These are phyloP conservation scores for Boletus reticulatus DNA, from an alignment of 768 basidiomycete species.

Conservation along the genomic window DNA sequence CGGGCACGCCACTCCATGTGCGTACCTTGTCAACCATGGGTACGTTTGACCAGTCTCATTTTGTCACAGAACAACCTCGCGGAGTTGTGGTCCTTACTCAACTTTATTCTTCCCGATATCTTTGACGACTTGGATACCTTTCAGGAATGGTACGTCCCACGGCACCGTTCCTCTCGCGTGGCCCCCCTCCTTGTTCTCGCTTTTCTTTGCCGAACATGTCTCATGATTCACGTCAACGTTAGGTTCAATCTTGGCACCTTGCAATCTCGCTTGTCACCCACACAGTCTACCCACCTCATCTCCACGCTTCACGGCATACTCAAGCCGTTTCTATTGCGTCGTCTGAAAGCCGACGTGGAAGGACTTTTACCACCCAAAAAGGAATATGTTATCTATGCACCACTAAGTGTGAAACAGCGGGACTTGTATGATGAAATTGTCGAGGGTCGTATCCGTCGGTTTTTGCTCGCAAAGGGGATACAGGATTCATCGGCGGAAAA, in stretches of 20 bases:
- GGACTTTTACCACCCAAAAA: conserved; percentile 83
- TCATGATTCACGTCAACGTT: conserved; percentile 3
- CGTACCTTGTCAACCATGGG: conserved; percentile 21
- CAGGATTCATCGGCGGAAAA: conserved; percentile 19
- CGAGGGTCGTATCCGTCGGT: conserved; percentile 64
- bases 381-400: conserved; percentile 92
- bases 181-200: background rate
- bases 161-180: background rate
- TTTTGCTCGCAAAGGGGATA: conserved; percentile 43
- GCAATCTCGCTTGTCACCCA: conserved; percentile 51
- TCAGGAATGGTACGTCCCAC: conserved; percentile 70
- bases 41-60: background rate
- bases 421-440: conserved; percentile 82
- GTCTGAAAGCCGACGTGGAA: conserved; percentile 88
- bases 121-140: conserved; percentile 88
- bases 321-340: conserved; percentile 90
- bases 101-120: conserved; percentile 93
- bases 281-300: conserved; percentile 66
- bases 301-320: conserved; percentile 84
- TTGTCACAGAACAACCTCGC: conserved; percentile 86
- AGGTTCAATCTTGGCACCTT: conserved; percentile 76
- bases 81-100: conserved; percentile 93
- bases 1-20: conserved; percentile 95
- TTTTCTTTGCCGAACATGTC: background rate
- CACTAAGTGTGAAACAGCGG: conserved; percentile 79